These are phyloP conservation scores for Sordariomycetes sp. DNA, from an alignment of 2,329 filamentous ascomycete species.

Conservation along the genomic window DNA sequence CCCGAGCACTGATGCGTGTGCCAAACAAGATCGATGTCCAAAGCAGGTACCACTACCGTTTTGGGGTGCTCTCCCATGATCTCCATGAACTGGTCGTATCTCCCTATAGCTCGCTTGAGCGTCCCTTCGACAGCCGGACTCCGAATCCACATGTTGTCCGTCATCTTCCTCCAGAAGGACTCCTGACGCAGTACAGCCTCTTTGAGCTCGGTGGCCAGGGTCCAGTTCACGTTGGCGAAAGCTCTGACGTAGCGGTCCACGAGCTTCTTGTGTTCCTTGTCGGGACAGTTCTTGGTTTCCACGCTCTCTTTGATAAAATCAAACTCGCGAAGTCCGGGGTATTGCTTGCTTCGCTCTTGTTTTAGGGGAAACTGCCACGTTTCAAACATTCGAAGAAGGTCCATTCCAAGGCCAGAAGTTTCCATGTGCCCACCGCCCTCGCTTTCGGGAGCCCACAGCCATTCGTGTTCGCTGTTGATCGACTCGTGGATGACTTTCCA, in stretches of 20 bases:
- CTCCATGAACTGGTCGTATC: slow-evolving; percentile 27
- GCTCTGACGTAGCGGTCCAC: neutral
- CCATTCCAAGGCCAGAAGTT: no score
- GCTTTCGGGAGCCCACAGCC: no score
- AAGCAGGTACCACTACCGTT: slow-evolving; percentile 24
- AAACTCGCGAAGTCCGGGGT: neutral
- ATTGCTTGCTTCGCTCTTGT: neutral
- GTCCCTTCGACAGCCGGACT: slow-evolving; percentile 23
- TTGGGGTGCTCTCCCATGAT: slow-evolving; percentile 18
- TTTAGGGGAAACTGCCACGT: neutral
- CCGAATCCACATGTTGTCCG: slow-evolving; percentile 25
- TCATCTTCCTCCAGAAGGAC: slow-evolving; percentile 30
- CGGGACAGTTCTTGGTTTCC: neutral
- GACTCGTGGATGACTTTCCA: neutral
- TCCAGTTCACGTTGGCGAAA: neutral
- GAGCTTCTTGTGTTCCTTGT: neutral
- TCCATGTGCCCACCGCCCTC: no score
- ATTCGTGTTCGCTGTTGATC: neutral
- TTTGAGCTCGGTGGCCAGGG: neutral
- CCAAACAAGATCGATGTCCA: slow-evolving; percentile 33
- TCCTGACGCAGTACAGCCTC: slow-evolving; percentile 17
- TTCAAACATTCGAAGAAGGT: neutral
- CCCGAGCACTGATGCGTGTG: slow-evolving; percentile 30
- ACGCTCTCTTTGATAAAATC: neutral
- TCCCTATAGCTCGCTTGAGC: slow-evolving; percentile 19